Percentiles rank a stretch among this genome's conserved stretches.
phyloP scores from a whole-genome alignment of 2,329 filamentous ascomycete genomes.

The Fusarium poae region DNA sequence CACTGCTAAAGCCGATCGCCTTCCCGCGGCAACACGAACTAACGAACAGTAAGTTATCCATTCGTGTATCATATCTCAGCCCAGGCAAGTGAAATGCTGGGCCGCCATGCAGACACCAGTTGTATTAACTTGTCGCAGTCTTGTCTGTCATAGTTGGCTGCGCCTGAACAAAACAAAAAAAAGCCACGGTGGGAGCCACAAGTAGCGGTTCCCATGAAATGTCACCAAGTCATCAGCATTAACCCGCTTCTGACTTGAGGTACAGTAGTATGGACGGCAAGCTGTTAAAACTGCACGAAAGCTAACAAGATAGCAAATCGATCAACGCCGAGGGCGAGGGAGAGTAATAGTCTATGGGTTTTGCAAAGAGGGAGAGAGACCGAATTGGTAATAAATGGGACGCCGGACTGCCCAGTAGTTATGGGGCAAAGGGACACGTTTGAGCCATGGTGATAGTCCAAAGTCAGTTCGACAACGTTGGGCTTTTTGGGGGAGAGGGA shows the following conservation, averaged over 20 bases:
- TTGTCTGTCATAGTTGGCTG: not conserved
- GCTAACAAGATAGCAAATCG: slow-evolving; percentile 6
- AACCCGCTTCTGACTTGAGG: slow-evolving; percentile 26
- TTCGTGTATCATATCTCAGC: slow-evolving; percentile 40
- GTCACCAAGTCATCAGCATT: slow-evolving; percentile 8
- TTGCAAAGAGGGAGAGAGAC: slow-evolving; percentile 31
- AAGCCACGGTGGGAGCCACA: slow-evolving; percentile 21
- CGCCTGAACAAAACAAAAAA: not conserved
- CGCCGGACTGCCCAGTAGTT: not conserved
- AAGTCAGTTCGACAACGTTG: slow-evolving; percentile 12
- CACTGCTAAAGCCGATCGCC: not conserved
- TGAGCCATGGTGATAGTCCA: slow-evolving; percentile 2
- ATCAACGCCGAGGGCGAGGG: slow-evolving; percentile 13
- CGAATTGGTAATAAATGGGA: slow-evolving; percentile 18
- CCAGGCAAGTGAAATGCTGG: slow-evolving; percentile 15
- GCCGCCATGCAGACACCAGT: slow-evolving; percentile 10
- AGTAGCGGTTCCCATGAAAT: not conserved
- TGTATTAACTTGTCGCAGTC: slow-evolving; percentile 22
- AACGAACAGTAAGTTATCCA: not conserved
- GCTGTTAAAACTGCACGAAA: slow-evolving; percentile 9
- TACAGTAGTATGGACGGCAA: slow-evolving; percentile 36
- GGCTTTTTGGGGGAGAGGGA: slow-evolving; percentile 2
- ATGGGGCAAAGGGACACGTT: slow-evolving; percentile 19
- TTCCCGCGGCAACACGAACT: slow-evolving; percentile 39
- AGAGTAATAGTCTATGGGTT: not conserved